Evolutionary conservation across 306 rosid species (phyloP).

Genomic region (Casuarina glauca): DNA sequence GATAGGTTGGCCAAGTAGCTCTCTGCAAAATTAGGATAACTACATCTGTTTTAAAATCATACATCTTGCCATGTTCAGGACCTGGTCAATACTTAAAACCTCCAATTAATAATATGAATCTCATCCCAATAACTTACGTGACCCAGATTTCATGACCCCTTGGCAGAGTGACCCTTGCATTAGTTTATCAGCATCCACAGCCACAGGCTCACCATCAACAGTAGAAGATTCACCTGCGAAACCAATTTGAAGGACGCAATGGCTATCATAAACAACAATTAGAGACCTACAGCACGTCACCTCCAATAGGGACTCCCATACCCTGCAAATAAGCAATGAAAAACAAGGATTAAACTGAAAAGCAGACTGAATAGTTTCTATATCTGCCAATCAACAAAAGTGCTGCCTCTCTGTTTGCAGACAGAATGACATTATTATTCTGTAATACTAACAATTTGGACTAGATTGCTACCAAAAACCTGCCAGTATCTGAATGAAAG

Average conservation of each 20-base stretch:
- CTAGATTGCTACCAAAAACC: neutral
- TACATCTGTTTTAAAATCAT: slow-evolving; percentile 17
- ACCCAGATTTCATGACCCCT: slow-evolving; percentile 70
- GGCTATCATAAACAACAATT: slow-evolving; percentile 67
- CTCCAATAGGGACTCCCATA: slow-evolving; percentile 65
- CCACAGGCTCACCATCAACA: slow-evolving; percentile 51
- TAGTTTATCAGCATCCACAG: slow-evolving; percentile 65
- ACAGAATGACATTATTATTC: neutral
- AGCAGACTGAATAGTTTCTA: slow-evolving; percentile 4
- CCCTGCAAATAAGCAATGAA: slow-evolving; percentile 54
- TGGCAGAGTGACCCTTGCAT: slow-evolving; percentile 69
- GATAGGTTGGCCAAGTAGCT: slow-evolving; percentile 87
- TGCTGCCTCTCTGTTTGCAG: neutral
- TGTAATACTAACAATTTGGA: neutral
- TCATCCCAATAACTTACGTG: slow-evolving; percentile 60
- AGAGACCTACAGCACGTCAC: slow-evolving; percentile 80
- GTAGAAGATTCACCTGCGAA: slow-evolving; percentile 57
- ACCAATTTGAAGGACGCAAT: slow-evolving; percentile 78
- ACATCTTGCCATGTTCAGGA: slow-evolving; percentile 19
- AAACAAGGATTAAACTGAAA: slow-evolving; percentile 28
- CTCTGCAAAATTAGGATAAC: slow-evolving; percentile 49
- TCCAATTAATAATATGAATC: slow-evolving; percentile 19
- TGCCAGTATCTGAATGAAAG: slow-evolving; percentile 8
- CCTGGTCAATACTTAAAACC: slow-evolving; percentile 14
- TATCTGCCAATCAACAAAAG: slow-evolving; percentile 1